Conservation (phyloP, 805 yeast genomes). For the Millerago galiae region DNA sequence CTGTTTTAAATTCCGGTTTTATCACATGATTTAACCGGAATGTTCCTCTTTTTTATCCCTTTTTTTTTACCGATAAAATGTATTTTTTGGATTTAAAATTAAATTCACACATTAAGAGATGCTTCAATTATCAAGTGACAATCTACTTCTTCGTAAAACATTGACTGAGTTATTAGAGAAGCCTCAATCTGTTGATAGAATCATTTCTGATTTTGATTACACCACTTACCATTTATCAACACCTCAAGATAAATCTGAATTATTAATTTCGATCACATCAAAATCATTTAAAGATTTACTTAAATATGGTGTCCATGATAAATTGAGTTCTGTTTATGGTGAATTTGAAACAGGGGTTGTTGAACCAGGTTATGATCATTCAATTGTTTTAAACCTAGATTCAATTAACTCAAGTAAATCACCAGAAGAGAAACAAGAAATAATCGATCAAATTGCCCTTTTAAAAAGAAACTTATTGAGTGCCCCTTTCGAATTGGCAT, state of each 20-base stretch:
- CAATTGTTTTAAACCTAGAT: conserved; percentile 60
- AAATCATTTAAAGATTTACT: conserved; percentile 72
- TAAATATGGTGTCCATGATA: conserved; percentile 55
- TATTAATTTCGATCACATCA: conserved; percentile 63
- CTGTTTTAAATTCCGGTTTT: too few species aligned
- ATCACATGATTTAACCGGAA: neutral
- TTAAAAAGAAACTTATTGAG: conserved; percentile 85
- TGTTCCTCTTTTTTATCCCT: neutral
- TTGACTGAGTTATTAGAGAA: conserved; percentile 62
- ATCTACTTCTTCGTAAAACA: conserved; percentile 75
- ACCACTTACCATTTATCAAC: conserved; percentile 91
- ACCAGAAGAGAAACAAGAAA: conserved; percentile 42
- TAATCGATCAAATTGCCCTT: conserved; percentile 62
- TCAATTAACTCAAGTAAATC: conserved; percentile 28
- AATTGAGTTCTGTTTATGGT: conserved; percentile 48
- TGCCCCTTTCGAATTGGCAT: conserved; percentile 88
- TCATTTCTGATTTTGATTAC: conserved; percentile 91
- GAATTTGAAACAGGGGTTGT: conserved; percentile 31
- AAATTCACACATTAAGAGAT: conserved; percentile 21
- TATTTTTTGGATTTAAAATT: neutral
- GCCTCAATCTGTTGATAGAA: conserved; percentile 64
- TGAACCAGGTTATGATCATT: conserved; percentile 80
- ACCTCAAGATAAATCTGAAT: conserved; percentile 61
- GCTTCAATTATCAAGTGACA: conserved; percentile 83
- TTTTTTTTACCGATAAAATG: conserved; percentile 4